Evolutionary conservation across 768 basidiomycete genomes (phyloP).

Genomic region (Lactifluus hygrophoroides): DNA sequence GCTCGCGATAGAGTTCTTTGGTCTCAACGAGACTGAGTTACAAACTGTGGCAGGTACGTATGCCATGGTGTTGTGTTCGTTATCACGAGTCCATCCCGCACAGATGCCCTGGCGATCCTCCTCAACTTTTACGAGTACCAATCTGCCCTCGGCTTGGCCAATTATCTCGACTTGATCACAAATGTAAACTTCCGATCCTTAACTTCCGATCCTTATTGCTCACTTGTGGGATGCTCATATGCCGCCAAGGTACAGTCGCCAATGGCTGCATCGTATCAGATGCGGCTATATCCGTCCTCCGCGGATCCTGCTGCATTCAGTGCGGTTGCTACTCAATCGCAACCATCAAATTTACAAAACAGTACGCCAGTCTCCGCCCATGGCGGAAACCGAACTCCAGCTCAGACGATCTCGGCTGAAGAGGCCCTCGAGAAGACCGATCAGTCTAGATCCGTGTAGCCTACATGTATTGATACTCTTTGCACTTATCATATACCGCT

Average conservation of each 20-base stretch:
- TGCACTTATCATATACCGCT: not conserved
- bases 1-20: conserved; percentile 59
- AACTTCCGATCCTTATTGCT: not conserved
- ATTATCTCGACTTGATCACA: conserved; percentile 17
- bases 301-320: conserved; percentile 2
- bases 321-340: conserved; percentile 2
- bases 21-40: conserved; percentile 52
- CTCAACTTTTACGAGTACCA: conserved; percentile 21
- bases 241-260: conserved; percentile 17
- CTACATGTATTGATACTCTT: conserved; percentile 1
- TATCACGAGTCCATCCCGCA: not conserved
- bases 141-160: conserved; percentile 7
- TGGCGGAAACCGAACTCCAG: conserved; percentile 11
- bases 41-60: conserved; percentile 49
- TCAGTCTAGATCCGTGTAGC: not conserved
- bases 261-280: conserved; percentile 13
- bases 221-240: not conserved
- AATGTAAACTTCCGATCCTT: not conserved
- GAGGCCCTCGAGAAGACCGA: conserved; percentile 6
- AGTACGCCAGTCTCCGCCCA: conserved; percentile 14
- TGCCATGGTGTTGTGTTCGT: not conserved
- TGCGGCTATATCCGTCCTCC: conserved; percentile 13
- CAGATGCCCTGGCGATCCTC: conserved; percentile 16
- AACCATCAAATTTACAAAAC: conserved; percentile 5
- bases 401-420: conserved; percentile 8